Percentiles rank a stretch among this genome's conserved stretches.
Evolutionary conservation across 2,329 filamentous ascomycete species (phyloP).

Genomic region (Sphaerostilbella broomeana): DNA sequence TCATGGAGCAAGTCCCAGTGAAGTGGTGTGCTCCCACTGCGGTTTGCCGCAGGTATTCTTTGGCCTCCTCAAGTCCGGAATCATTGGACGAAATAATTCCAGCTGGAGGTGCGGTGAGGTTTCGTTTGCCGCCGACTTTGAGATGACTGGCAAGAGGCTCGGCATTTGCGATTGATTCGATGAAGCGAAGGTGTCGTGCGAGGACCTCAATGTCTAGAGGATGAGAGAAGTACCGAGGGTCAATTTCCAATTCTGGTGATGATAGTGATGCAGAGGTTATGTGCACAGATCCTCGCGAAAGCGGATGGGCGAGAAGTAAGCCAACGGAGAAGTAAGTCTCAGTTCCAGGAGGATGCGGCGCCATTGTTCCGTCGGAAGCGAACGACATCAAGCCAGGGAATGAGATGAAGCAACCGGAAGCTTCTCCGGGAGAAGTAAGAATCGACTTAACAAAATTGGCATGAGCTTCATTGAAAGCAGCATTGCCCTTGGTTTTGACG

Average conservation of each 20-base stretch:
- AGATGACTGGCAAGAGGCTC: constrained; percentile 34
- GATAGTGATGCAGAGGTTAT: constrained; percentile 29
- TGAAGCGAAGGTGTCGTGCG: constrained; percentile 36
- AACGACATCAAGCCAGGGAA: constrained; percentile 13
- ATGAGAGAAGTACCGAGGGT: constrained; percentile 49
- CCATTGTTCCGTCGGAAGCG: constrained; percentile 21
- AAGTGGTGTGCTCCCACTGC: constrained; percentile 40
- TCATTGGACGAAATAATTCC: neutral
- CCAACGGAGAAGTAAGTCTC: constrained; percentile 50
- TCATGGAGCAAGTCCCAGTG: constrained; percentile 43
- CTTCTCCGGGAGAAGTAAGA: constrained; percentile 4
- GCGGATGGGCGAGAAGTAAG: constrained; percentile 53
- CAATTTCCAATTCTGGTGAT: constrained; percentile 38
- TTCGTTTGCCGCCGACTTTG: constrained; percentile 27
- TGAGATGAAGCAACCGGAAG: constrained; percentile 7
- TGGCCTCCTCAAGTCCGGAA: constrained; percentile 17
- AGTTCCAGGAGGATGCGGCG: constrained; percentile 20
- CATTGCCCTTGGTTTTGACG: neutral
- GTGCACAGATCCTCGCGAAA: constrained; percentile 54
- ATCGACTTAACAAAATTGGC: constrained; percentile 8
- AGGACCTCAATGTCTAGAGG: constrained; percentile 51
- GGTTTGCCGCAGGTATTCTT: constrained; percentile 27
- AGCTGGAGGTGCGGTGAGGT: constrained; percentile 19
- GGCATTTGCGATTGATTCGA: constrained; percentile 31
- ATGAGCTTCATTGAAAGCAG: constrained; percentile 5